These are phyloP conservation scores for Tripterygium wilfordii DNA, from an alignment of 177 flowering plant species.

Conservation along the genomic window DNA sequence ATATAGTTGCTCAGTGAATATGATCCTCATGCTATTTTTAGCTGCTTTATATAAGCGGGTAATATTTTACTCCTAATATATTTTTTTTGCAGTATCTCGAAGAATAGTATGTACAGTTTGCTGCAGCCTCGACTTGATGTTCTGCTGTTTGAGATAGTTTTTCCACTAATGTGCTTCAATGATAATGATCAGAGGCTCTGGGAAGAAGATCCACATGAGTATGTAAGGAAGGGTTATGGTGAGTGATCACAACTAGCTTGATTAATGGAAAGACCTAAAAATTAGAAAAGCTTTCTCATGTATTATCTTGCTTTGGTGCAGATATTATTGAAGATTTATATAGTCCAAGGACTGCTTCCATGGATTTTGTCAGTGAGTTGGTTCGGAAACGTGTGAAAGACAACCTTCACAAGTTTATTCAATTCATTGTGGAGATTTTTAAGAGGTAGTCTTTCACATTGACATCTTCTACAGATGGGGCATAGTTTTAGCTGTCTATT, in stretches of 20 bases:
- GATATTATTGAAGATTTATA: constrained; percentile 98
- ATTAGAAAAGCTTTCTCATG: neutral
- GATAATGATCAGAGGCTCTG: constrained; percentile 95
- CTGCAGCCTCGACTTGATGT: constrained; percentile 84
- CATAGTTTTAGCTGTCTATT: too few relatives aligned
- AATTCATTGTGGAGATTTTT: constrained; percentile 83
- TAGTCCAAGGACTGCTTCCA: constrained; percentile 96
- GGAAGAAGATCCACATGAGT: constrained; percentile 99
- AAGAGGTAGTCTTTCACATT: constrained; percentile 66
- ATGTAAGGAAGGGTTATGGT: constrained; percentile 99
- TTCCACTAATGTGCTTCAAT: constrained; percentile 97
- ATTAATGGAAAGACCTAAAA: neutral
- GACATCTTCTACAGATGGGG: too few relatives aligned
- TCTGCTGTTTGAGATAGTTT: constrained; percentile 90
- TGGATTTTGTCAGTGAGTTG: constrained; percentile 99
- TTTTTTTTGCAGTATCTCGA: constrained; percentile 68
- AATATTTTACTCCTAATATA: neutral
- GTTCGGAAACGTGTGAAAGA: constrained; percentile 95
- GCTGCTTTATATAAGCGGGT: too few relatives aligned
- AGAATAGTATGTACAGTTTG: constrained; percentile 74
- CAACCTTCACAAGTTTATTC: constrained; percentile 89
- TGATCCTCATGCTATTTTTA: too few relatives aligned
- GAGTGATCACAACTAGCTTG: constrained; percentile 17
- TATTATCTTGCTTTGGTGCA: constrained; percentile 22
- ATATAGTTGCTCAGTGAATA: too few relatives aligned